Base-by-base conservation (phyloP, 2,329 filamentous ascomycete genomes). In the Curvularia eragrostidis region DNA sequence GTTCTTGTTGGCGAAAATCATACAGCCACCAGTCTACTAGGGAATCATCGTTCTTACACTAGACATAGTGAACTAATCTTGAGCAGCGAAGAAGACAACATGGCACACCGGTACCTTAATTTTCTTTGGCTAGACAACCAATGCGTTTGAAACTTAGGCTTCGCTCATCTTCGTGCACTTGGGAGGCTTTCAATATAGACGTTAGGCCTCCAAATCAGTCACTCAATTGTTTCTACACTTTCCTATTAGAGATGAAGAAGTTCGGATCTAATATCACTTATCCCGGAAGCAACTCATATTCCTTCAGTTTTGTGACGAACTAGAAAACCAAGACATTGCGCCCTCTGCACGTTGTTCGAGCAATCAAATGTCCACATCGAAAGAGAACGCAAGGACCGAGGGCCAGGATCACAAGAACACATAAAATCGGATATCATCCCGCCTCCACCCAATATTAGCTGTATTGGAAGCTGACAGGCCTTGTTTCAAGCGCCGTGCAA, bases 401-500 rank as follows among this genome's bases (percentile, higher is more conserved):
- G n/a, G 51, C 39, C 39, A 21, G 23, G 30, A 34, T n/a, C 21
- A 39, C 15, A 3, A 38, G 23, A 24, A 18, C 12, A 8, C 24
- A n/a, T 21, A 34, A 26, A 26, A 24, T 39, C 9, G 34, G n/a
- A 21, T 39, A 8, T 24, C 23, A 30, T 19, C 9, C n/a, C 23
- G 15, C 21, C 12, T 13, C 9, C 34, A 13, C 39, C 12, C 12
- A 28, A 26, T 19, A 32, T 32, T 52, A 52, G 15, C 53, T n/a
- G 0, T 6, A 32, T 52, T 19, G 12, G 18, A 39, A 46, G 32
- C 18, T 52, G 15, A 18, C n/a, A 51, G 26, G 23, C 39, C 21
- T 24, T 32, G 39, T 18, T 18, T 42, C 23, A 46, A 56, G 48
- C 24, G 34, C n/a, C 44, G 39, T 19, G 53, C 24, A 52, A 39